phyloP scores from a whole-genome alignment of 805 yeast genomes.

The Nakazawaea anatomiae region DNA sequence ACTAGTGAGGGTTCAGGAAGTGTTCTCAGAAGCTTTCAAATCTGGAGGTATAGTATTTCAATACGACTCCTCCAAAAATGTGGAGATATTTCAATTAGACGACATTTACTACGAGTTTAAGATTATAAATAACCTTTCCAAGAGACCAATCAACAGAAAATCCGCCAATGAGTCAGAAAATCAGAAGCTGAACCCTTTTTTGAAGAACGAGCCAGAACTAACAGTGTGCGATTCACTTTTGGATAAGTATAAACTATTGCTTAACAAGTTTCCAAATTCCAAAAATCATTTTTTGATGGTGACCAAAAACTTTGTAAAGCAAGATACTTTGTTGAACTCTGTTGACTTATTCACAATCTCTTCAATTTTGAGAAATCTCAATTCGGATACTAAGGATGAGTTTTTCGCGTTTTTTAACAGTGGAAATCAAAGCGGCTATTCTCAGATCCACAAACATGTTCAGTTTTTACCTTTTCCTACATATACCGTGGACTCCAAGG shows the following conservation, averaged over 20 bases:
- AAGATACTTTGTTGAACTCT: slow-evolving; percentile 66
- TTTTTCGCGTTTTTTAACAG: slow-evolving; percentile 86
- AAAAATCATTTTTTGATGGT: slow-evolving; percentile 75
- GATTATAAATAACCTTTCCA: slow-evolving; percentile 25
- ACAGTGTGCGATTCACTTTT: slow-evolving; percentile 51
- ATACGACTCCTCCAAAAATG: not conserved
- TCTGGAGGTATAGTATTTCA: slow-evolving; percentile 1
- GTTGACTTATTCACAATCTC: slow-evolving; percentile 58
- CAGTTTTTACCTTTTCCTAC: slow-evolving; percentile 70
- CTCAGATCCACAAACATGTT: slow-evolving; percentile 89
- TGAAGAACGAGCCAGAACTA: slow-evolving; percentile 71
- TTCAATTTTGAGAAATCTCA: slow-evolving; percentile 46
- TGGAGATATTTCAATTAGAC: not conserved
- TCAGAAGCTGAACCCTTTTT: slow-evolving; percentile 62
- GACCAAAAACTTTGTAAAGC: slow-evolving; percentile 69
- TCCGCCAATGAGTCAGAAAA: slow-evolving; percentile 12
- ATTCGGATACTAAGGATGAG: slow-evolving; percentile 25
- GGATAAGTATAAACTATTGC: slow-evolving; percentile 53
- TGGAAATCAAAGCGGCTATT: slow-evolving; percentile 89
- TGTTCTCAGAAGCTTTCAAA: slow-evolving; percentile 1
- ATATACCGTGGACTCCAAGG: slow-evolving; percentile 27
- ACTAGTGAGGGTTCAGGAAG: not conserved
- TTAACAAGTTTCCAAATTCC: slow-evolving; percentile 84
- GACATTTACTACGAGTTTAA: slow-evolving; percentile 21
- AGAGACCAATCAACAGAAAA: slow-evolving; percentile 27